Evolutionary conservation across 176 grass and related monocot species (phyloP).

Genomic region (Oryza coarctata): DNA sequence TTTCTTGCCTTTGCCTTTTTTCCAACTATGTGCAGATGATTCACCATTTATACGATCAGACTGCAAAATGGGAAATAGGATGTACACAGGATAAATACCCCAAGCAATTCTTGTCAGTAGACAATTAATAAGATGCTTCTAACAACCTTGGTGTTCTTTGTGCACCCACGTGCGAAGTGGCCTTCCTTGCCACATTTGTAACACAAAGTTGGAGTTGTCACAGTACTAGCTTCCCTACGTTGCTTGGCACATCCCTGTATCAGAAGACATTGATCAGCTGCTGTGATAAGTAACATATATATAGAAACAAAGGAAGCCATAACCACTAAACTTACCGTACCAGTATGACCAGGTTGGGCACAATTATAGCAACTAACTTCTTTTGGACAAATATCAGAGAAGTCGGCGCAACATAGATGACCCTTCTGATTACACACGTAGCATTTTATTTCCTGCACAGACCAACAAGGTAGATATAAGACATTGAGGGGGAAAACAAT

Average conservation of each 20-base stretch:
- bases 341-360: constrained; percentile 81
- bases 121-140: constrained; percentile 14
- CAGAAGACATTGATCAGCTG: constrained; percentile 35
- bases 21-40: constrained; percentile 40
- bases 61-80: constrained; percentile 34
- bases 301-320: not conserved
- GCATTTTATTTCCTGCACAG: constrained; percentile 87
- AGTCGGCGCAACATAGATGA: constrained; percentile 81
- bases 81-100: not conserved
- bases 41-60: constrained; percentile 39
- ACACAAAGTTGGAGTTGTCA: constrained; percentile 44
- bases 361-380: constrained; percentile 90
- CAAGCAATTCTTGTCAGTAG: not conserved
- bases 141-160: constrained; percentile 55
- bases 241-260: constrained; percentile 89
- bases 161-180: constrained; percentile 82
- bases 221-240: constrained; percentile 44
- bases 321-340: constrained; percentile 59
- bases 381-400: constrained; percentile 53
- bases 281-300: constrained; percentile 18
- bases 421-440: constrained; percentile 82
- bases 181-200: constrained; percentile 76
- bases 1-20: constrained; percentile 42
- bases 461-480: constrained; percentile 21
- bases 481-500: constrained; percentile 16